Percentiles rank a stretch among this genome's conserved stretches.
Evolutionary conservation across 2,329 filamentous ascomycete species (phyloP).

Genomic region (Pezicula neosporulosa): DNA sequence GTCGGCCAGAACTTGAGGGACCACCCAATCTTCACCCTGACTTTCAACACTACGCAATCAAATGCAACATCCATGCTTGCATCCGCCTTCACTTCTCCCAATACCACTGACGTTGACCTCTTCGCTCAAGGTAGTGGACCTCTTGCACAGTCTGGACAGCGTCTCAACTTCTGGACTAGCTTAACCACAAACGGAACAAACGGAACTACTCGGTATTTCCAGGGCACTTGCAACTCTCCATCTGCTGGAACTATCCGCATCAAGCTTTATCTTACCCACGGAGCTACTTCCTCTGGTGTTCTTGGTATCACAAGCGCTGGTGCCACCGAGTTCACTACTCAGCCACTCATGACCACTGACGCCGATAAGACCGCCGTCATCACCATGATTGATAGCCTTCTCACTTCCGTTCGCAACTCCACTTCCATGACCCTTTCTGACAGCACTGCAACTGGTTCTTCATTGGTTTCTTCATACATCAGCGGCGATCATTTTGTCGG

Average conservation of each 20-base stretch:
- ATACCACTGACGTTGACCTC: conserved; percentile 32
- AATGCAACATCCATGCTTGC: conserved; percentile 4
- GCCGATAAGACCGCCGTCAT: conserved; percentile 51
- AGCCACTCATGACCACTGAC: conserved; percentile 52
- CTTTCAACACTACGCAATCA: conserved; percentile 14
- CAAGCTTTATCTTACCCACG: conserved; percentile 48
- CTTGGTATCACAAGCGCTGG: conserved; percentile 37
- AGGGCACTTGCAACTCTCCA: conserved; percentile 43
- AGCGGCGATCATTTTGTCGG: conserved; percentile 45
- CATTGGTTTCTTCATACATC: conserved; percentile 1
- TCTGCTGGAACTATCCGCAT: conserved; percentile 39
- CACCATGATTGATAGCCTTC: conserved; percentile 45
- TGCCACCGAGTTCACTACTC: conserved; percentile 37
- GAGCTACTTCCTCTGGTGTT: conserved; percentile 42
- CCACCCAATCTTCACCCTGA: conserved; percentile 42
- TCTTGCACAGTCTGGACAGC: conserved; percentile 37
- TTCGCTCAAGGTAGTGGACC: conserved; percentile 35
- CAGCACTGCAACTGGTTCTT: conserved; percentile 6
- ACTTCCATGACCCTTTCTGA: conserved; percentile 34
- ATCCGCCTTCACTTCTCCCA: conserved; percentile 45
- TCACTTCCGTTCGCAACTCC: conserved; percentile 52
- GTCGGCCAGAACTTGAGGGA: conserved; percentile 57
- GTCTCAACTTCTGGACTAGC: conserved; percentile 45
- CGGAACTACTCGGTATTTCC: conserved; percentile 29
- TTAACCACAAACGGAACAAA: conserved; percentile 36